Conservation (phyloP, 176 grass and related monocot genomes). For the Oryza coarctata region DNA sequence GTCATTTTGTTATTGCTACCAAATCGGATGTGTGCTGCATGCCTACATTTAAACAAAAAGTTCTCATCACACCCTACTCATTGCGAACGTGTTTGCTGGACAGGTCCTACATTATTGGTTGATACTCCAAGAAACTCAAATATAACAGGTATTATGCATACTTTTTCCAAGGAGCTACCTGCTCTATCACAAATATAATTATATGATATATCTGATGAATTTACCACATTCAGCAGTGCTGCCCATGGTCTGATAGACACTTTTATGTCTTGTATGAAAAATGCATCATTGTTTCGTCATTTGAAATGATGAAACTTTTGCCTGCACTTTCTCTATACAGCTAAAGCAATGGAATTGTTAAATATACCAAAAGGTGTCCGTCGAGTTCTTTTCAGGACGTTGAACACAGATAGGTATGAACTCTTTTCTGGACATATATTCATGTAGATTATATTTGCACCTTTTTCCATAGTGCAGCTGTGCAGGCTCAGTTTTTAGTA, state of each 20-base stretch:
- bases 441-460: too few relatives aligned
- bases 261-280: not conserved
- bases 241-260: not conserved
- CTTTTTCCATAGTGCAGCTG: too few relatives aligned
- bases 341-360: constrained; percentile 71
- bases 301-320: not conserved
- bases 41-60: too few relatives aligned
- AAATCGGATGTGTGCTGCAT: not conserved
- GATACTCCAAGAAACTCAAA: constrained; percentile 87
- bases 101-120: constrained; percentile 85
- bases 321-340: constrained; percentile 33
- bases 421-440: not conserved
- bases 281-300: not conserved
- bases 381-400: constrained; percentile 79
- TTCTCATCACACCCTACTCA: too few relatives aligned
- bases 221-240: not conserved
- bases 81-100: constrained; percentile 22
- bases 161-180: not conserved
- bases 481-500: not conserved
- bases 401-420: constrained; percentile 76
- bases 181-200: not conserved
- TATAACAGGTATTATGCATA: constrained; percentile 71
- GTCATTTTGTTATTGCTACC: not conserved
- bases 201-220: not conserved
- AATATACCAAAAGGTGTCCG: constrained; percentile 71